These are phyloP conservation scores for Scedosporium apiospermum DNA, from an alignment of 2,329 filamentous ascomycete species.

Conservation along the genomic window DNA sequence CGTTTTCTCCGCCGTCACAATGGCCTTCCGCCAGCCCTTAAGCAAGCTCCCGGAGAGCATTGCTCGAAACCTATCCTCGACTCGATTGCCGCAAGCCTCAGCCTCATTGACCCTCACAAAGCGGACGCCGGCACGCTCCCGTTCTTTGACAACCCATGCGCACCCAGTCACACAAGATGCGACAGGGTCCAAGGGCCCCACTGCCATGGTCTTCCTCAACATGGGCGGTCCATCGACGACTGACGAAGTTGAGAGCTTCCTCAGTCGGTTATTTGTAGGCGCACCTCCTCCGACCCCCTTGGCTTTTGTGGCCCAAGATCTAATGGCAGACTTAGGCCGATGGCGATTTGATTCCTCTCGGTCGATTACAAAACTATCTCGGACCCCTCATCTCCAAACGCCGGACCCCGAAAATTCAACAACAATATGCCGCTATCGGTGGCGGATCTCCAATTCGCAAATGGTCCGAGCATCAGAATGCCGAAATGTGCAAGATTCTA, in stretches of 20 bases:
- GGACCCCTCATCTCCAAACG: constrained; percentile 78
- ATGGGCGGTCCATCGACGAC: constrained; percentile 93
- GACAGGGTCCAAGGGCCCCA: constrained; percentile 65
- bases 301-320: constrained; percentile 6
- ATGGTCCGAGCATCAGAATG: constrained; percentile 92
- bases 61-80: constrained; percentile 8
- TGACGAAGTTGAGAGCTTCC: constrained; percentile 78
- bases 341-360: constrained; percentile 89
- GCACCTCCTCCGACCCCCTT: constrained; percentile 6
- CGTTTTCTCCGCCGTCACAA: constrained; percentile 11
- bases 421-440: constrained; percentile 91
- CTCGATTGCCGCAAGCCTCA: background rate
- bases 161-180: constrained; percentile 75
- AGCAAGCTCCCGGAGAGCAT: constrained; percentile 24
- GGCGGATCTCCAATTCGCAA: constrained; percentile 96
- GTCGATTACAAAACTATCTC: constrained; percentile 80
- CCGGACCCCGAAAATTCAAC: constrained; percentile 90
- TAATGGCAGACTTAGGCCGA: constrained; percentile 54
- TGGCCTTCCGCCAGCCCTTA: constrained; percentile 30
- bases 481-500: constrained; percentile 95
- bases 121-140: constrained; percentile 5
- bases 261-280: constrained; percentile 84
- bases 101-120: background rate
- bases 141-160: constrained; percentile 32
- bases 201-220: constrained; percentile 97